Evolutionary conservation across 805 yeast species (phyloP), one percentile per base, ranked within the genome.

Genomic region (Kluyveromyces lactis): DNA sequence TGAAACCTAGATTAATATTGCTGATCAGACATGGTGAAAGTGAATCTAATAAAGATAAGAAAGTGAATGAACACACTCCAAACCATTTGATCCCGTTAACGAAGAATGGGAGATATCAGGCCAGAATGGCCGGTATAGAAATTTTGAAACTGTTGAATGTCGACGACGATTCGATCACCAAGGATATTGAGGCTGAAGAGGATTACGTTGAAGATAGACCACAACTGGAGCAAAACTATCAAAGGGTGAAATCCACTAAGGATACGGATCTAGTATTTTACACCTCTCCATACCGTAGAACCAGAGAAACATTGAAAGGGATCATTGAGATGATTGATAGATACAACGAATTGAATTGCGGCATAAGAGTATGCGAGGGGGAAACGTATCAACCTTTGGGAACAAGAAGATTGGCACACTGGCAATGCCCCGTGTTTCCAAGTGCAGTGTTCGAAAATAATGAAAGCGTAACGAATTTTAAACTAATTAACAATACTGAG

Each of bases 11-110:
- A 37, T 68, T 87, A 24, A 86, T 89, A 19, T 66, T 89, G 38
- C 67, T 89, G 19, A 78, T 89, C 10, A 77, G 97, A 47, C 97
- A 89, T 56, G 97, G 97, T 18, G 96, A 89, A 55, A 81, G 92
- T 4, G 94, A 85, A 53, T 94, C 95, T 7, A 89, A 89, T 62
- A 76, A 71, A 41, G 95, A 89, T 60, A 87, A 89, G 56, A 64
- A 77, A 1, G 87, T 89, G 38, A 89, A 89, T 58, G 68, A 81
- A 41, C 69, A 71, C 52, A 74, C 79, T 1, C 86, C 96, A 1
- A 89, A 89, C 58, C 97, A 89, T 62, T 66, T 72, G 50, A 81
- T 89, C 3, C 73, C 81, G 4, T 63, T 89, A 36, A 89, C 97
- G 0, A 69, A 64, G 8, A 64, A 67, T 10, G 97, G 97, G 1